Base-by-base conservation (phyloP, 2,329 filamentous ascomycete species). In the Xylaria digitata region DNA sequence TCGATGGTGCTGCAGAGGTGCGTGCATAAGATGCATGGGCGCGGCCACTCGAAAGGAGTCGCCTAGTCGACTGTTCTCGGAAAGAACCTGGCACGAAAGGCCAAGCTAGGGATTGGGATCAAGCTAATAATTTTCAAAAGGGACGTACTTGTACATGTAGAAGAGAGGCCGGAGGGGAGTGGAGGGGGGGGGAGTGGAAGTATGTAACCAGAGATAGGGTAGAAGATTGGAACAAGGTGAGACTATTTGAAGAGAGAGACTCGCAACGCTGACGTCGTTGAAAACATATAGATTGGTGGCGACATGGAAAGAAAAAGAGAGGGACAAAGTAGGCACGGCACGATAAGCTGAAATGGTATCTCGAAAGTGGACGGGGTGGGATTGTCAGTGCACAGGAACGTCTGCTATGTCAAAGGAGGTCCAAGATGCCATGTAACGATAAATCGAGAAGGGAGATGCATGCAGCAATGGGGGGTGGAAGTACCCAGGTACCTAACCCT, bases 401-500 rank as follows among this genome's bases (percentile, higher is more conserved):
- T 26, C 49, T 60, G 43, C 46, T 2, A 26, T 26, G 26, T 66
- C 59, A 68, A 70, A 68, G 65, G 68, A 68, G 66, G 59, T 66
- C 66, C 68, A 64, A 68, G 62, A 65, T 68, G 63, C 62, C 62
- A 66, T 63, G 63, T 64, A 64, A 59, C 59, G 32, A 63, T 48
- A 52, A 62, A 61, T 55, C 46, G 49, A 55, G 61, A 68, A 63
- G 62, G 59, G 62, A 65, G 11, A 9, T 37, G 34, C 34, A 43
- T 58, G 48, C 43, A 46, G 54, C 53, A 52, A 50, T 26, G 61
- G 59, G 55, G 48, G 23, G 40, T 46, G 50, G 42, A 63, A 46
- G 65, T 56, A 59, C 49, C 19, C 30, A 40, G n/a, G n/a, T 37
- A 26, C 26, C 3, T 26, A 3, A 5, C 26, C 26, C 59, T 55